Evolutionary conservation across 176 grass and related monocot genomes (phyloP), one percentile per base, ranked within the genome.

Genomic region (Ensete glaucum): DNA sequence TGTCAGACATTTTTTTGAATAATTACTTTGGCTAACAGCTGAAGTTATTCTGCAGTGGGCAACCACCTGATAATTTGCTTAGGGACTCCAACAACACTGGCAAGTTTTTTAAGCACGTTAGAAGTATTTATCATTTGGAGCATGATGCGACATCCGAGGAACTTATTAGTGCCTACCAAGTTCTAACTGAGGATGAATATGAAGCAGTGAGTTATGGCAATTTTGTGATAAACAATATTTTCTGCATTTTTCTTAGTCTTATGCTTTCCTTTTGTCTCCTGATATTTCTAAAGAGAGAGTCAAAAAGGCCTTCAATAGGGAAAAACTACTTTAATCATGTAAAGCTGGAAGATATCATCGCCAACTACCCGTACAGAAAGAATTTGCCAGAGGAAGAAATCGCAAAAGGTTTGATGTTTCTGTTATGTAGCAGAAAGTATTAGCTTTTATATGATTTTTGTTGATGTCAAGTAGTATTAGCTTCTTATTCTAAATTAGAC

Each of bases 291-390:
- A 83, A 99, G 91, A 85, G 96, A 77, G 96, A 95, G 57, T 92
- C 84, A 23, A 86, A 86, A 69, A 99, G 76, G 73, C 96, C 88
- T 70, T 78, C 82, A 79, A 73, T 95, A 74, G 96, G 96, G 71
- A 99, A 83, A 84, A 84, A 81, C 67, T 99, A 99, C 83, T 99
- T 99, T 78, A 90, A 89, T 83, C 86, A 9, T 88, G 81, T 73
- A 87, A 91, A 77, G 73, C 86, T 99, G 65, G 91, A 99, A 60
- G 88, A 83, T 53, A 88, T 99, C 48, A 86, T 99, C 72, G 82
- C 82, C 69, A 79, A 88, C 52, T 99, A 99, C 62, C 96, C 96
- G 50, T 94, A 83, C 71, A 87, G 86, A 85, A 91, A 87, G 73
- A 93, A 83, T 71, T 78, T 89, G 71, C 80, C 72, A 74, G 88